Evolutionary conservation across 331 rosid genomes (phyloP).

Genomic region (Cucumis variabilis): DNA sequence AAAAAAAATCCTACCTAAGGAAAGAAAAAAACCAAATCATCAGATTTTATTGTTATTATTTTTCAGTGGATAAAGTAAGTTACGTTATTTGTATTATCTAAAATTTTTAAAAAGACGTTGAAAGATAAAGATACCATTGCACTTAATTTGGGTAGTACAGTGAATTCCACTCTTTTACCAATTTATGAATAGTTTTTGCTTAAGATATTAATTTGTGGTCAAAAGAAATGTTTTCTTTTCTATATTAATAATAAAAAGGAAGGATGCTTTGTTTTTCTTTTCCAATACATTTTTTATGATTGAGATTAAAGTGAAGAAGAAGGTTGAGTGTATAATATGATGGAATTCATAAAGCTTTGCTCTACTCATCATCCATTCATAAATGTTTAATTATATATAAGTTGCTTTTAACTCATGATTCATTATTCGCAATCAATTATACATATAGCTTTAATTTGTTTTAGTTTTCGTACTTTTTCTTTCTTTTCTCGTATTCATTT

Average conservation of each 20-base stretch:
- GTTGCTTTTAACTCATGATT: neutral
- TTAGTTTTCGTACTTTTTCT: no score
- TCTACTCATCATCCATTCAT: constrained; percentile 4
- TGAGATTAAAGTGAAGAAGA: constrained; percentile 14
- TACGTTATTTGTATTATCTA: neutral
- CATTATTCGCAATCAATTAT: neutral
- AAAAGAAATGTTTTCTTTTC: no score
- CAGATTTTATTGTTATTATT: no score
- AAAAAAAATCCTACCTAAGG: no score
- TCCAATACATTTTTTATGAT: constrained; percentile 3
- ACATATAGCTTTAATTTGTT: no score
- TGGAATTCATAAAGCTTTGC: neutral
- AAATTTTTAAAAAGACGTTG: neutral
- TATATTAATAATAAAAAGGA: neutral
- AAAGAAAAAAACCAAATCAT: no score
- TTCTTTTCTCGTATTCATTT: no score
- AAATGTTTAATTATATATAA: neutral
- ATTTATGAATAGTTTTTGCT: neutral
- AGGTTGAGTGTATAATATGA: neutral
- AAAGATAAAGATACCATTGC: constrained; percentile 10
- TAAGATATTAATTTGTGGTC: constrained; percentile 3
- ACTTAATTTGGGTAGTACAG: neutral
- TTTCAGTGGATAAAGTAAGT: neutral
- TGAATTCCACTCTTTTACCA: neutral
- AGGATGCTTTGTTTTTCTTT: neutral